Conservation (phyloP, 1,284 basidiomycete species). For the Microbotryum violaceum region DNA sequence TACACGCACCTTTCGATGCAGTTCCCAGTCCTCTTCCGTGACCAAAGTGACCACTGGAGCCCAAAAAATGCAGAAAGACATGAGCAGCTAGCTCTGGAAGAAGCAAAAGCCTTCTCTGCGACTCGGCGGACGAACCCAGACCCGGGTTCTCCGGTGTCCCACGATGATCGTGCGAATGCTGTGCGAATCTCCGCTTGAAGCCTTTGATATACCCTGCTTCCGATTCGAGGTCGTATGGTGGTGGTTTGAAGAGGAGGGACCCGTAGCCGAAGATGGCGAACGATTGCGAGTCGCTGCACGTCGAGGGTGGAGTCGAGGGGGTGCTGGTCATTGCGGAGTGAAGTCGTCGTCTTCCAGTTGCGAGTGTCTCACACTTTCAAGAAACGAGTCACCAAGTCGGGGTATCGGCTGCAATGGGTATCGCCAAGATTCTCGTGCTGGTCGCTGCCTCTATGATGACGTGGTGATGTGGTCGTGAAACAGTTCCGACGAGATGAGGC, state of each 20-base stretch:
- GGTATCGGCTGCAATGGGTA: no score
- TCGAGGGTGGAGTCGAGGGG: no score
- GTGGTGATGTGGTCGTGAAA: no score
- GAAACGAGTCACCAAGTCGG: no score
- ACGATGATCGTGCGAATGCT: conserved; percentile 71
- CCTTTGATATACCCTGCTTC: conserved; percentile 73
- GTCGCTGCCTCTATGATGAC: no score
- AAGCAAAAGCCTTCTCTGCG: neutral
- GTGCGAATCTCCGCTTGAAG: conserved; percentile 76
- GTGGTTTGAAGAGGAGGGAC: conserved; percentile 27
- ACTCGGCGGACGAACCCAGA: conserved; percentile 11
- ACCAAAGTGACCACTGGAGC: conserved; percentile 26
- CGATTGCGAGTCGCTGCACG: no score
- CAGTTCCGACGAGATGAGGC: no score
- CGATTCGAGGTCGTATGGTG: conserved; percentile 22
- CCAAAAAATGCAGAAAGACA: neutral
- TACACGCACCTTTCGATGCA: conserved; percentile 13
- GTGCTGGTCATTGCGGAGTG: no score
- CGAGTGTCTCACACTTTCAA: no score
- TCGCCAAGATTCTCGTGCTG: no score
- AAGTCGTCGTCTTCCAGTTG: no score
- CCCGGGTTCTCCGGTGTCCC: conserved; percentile 29
- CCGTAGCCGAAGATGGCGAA: conserved; percentile 27
- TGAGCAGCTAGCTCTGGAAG: neutral
- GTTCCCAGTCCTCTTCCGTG: conserved; percentile 19